These are phyloP conservation scores for Paraphoma sp. DNA, from an alignment of 2,329 filamentous ascomycete species.

Conservation along the genomic window DNA sequence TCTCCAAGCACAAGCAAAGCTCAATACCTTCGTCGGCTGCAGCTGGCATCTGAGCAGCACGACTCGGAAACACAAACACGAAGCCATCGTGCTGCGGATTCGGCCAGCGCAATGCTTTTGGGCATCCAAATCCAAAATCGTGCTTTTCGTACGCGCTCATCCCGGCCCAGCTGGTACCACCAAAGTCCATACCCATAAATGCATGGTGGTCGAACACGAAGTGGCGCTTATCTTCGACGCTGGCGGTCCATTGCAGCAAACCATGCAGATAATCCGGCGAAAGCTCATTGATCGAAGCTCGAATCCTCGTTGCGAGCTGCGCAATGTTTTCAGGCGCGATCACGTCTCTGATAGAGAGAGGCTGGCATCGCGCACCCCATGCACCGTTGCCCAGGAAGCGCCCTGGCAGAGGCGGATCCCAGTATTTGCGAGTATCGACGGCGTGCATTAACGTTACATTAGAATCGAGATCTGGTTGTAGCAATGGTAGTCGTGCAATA, in stretches of 20 bases:
- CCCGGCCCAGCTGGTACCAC: slow-evolving; percentile 31
- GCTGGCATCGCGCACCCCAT: slow-evolving; percentile 16
- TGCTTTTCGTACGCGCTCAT: slow-evolving; percentile 31
- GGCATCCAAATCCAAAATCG: slow-evolving; percentile 41
- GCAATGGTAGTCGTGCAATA: slow-evolving; percentile 22
- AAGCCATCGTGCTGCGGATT: slow-evolving; percentile 22
- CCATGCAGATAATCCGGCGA: slow-evolving; percentile 23
- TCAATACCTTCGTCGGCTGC: slow-evolving; percentile 25
- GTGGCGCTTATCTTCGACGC: slow-evolving; percentile 25
- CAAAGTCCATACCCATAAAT: slow-evolving; percentile 34
- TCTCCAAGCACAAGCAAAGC: slow-evolving; percentile 22
- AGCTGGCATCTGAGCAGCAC: slow-evolving; percentile 9
- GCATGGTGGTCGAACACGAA: slow-evolving; percentile 24
- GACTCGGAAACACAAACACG: slow-evolving; percentile 22
- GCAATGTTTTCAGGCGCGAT: slow-evolving; percentile 19
- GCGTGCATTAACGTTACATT: slow-evolving; percentile 25
- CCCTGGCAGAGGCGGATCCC: slow-evolving; percentile 27
- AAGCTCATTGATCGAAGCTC: slow-evolving; percentile 25
- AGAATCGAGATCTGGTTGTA: slow-evolving; percentile 14
- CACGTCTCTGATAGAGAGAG: slow-evolving; percentile 13
- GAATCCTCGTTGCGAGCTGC: slow-evolving; percentile 23
- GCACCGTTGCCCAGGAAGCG: slow-evolving; percentile 30
- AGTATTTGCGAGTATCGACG: slow-evolving; percentile 24
- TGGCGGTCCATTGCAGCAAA: slow-evolving; percentile 29
- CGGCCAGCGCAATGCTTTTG: slow-evolving; percentile 18